Evolutionary conservation across 2,329 filamentous ascomycete genomes (phyloP).

Genomic region (Peltaster fructicola): DNA sequence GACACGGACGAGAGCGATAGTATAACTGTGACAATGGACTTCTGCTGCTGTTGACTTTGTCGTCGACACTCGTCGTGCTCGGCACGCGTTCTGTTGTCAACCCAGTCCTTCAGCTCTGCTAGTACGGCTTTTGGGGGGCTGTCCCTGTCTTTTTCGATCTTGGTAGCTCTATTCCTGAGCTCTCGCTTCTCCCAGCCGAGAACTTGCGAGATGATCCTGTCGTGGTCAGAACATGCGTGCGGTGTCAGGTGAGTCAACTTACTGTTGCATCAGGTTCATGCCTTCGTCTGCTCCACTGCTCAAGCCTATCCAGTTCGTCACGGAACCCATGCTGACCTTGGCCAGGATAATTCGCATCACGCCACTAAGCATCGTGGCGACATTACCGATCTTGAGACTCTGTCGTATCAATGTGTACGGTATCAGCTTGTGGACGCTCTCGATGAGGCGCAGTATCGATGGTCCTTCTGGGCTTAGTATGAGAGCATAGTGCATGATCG

Average conservation of each 20-base stretch:
- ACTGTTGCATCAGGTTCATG: constrained; percentile 60
- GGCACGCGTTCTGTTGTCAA: constrained; percentile 29
- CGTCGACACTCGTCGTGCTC: constrained; percentile 42
- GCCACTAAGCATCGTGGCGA: constrained; percentile 62
- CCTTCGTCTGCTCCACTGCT: constrained; percentile 56
- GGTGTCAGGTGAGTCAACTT: constrained; percentile 5
- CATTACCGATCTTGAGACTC: constrained; percentile 59
- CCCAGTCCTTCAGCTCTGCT: constrained; percentile 40
- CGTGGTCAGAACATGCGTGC: constrained; percentile 1
- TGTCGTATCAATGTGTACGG: constrained; percentile 58
- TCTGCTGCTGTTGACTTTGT: constrained; percentile 33
- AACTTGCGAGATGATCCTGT: constrained; percentile 54
- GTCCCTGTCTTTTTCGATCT: constrained; percentile 45
- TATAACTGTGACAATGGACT: constrained; percentile 52
- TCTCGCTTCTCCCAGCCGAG: constrained; percentile 56
- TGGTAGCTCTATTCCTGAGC: constrained; percentile 46
- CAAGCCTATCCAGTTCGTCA: constrained; percentile 65
- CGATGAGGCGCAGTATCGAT: constrained; percentile 52
- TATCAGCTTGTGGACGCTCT: constrained; percentile 50
- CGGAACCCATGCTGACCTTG: constrained; percentile 55
- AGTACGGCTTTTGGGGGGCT: constrained; percentile 44
- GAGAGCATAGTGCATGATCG: constrained; percentile 56
- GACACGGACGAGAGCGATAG: constrained; percentile 34
- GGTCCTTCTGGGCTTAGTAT: constrained; percentile 58
- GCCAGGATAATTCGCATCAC: constrained; percentile 56